These are phyloP conservation scores for Alternaria brassicae DNA, from an alignment of 2,329 filamentous ascomycete genomes.

Conservation along the genomic window DNA sequence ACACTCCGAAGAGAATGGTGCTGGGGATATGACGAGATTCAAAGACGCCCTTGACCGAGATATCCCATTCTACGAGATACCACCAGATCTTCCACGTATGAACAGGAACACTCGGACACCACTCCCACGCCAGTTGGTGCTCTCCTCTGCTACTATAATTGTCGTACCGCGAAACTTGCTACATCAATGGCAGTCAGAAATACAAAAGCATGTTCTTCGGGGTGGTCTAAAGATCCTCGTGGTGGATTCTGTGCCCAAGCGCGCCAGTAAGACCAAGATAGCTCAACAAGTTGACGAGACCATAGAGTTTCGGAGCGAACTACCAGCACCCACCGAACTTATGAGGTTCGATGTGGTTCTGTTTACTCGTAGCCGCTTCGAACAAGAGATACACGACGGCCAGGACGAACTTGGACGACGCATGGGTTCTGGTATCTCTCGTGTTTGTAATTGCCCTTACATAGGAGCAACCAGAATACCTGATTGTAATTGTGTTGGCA, in stretches of 20 bases:
- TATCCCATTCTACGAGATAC: conserved; percentile 52
- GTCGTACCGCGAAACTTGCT: conserved; percentile 85
- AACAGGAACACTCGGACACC: conserved; percentile 52
- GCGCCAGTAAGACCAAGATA: conserved; percentile 24
- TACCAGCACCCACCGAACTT: conserved; percentile 67
- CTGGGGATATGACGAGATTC: conserved; percentile 44
- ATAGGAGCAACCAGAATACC: conserved; percentile 54
- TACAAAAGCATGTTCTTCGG: conserved; percentile 73
- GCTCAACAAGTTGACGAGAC: conserved; percentile 15
- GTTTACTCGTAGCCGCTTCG: conserved; percentile 77
- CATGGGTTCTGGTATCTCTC: conserved; percentile 27
- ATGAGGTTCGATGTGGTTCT: conserved; percentile 76
- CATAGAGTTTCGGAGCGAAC: conserved; percentile 50
- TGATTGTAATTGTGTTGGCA: conserved; percentile 55
- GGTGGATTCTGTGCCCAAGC: conserved; percentile 55
- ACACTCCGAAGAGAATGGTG: conserved; percentile 48
- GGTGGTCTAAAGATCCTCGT: conserved; percentile 69
- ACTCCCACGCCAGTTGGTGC: conserved; percentile 61
- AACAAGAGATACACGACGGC: conserved; percentile 66
- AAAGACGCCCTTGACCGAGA: conserved; percentile 43
- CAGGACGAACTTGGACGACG: conserved; percentile 56
- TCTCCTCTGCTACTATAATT: conserved; percentile 75
- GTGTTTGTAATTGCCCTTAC: conserved; percentile 49
- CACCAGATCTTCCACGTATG: conserved; percentile 49
- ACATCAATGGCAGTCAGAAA: conserved; percentile 83